Evolutionary conservation across 768 basidiomycete genomes (phyloP).

Genomic region (Amanita exitialis): DNA sequence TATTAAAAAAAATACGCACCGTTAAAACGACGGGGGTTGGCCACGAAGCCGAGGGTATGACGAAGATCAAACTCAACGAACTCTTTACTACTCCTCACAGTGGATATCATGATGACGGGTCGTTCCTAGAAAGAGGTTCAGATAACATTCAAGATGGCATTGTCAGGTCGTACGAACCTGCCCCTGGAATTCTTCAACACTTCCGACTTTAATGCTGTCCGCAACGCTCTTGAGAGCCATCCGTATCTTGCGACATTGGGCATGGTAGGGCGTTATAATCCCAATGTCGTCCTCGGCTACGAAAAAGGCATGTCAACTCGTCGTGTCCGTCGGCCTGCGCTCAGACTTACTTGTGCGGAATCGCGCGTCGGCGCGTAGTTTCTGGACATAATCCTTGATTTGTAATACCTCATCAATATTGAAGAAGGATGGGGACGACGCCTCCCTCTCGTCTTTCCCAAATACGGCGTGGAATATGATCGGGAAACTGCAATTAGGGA

Average conservation of each 20-base stretch:
- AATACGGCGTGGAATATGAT: conserved; percentile 50
- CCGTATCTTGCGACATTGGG: conserved; percentile 45
- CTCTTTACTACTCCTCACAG: conserved; percentile 43
- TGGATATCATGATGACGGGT: conserved; percentile 48
- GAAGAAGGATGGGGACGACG: conserved; percentile 62
- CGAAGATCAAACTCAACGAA: conserved; percentile 41
- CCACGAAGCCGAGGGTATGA: conserved; percentile 49
- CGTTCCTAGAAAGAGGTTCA: conserved; percentile 30
- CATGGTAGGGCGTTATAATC: conserved; percentile 53
- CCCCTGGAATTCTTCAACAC: conserved; percentile 60
- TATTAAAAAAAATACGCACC: conserved; percentile 27
- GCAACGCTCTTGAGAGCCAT: conserved; percentile 21
- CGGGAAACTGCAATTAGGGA: conserved; percentile 40
- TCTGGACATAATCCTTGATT: conserved; percentile 39
- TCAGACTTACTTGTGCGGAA: conserved; percentile 24
- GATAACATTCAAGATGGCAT: too few species aligned
- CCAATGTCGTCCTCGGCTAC: conserved; percentile 42
- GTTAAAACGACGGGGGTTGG: conserved; percentile 45
- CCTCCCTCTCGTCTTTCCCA: conserved; percentile 57
- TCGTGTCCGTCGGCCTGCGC: too few species aligned
- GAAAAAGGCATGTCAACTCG: too few species aligned
- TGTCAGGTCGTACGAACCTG: conserved; percentile 22
- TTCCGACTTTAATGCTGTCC: conserved; percentile 46
- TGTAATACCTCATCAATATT: conserved; percentile 50
- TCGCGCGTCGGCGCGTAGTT: conserved; percentile 23